These are phyloP conservation scores for Fusarium ramigenum DNA, from an alignment of 2,329 filamentous ascomycete genomes.

Conservation along the genomic window DNA sequence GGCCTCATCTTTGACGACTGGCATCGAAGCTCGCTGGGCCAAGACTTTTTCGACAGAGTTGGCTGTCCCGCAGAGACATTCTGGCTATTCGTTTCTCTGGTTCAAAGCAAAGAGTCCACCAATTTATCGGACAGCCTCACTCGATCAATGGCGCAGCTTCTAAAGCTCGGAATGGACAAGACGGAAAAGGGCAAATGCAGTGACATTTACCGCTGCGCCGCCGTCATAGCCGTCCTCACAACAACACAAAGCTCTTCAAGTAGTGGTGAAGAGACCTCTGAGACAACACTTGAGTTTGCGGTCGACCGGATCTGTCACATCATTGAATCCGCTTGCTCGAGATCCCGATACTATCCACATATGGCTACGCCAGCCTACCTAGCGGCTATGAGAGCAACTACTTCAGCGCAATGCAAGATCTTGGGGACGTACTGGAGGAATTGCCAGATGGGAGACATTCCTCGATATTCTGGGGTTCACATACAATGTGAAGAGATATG, in stretches of 20 bases:
- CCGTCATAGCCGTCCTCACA: constrained; percentile 46
- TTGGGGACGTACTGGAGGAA: constrained; percentile 51
- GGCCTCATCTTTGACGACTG: constrained; percentile 52
- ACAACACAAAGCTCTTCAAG: neutral
- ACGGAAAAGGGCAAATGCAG: constrained; percentile 39
- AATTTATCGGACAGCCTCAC: constrained; percentile 24
- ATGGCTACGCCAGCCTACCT: constrained; percentile 51
- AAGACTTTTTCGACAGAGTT: constrained; percentile 49
- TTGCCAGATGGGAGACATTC: constrained; percentile 50
- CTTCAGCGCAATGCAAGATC: constrained; percentile 45
- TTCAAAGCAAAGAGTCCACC: constrained; percentile 28
- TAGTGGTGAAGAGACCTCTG: neutral
- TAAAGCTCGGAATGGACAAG: constrained; percentile 22
- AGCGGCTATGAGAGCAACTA: constrained; percentile 49
- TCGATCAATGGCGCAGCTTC: constrained; percentile 42
- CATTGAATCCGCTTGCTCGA: constrained; percentile 44
- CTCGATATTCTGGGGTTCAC: constrained; percentile 46
- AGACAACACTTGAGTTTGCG: constrained; percentile 41
- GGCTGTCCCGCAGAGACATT: constrained; percentile 52
- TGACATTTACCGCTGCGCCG: constrained; percentile 50
- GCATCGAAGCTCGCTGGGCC: constrained; percentile 49
- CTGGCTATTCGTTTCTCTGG: constrained; percentile 48
- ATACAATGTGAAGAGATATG: constrained; percentile 48
- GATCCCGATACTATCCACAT: constrained; percentile 52
- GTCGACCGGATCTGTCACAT: constrained; percentile 49